These are phyloP conservation scores for Gardenia jasminoides DNA, from an alignment of 257 asterid genomes.

Conservation along the genomic window DNA sequence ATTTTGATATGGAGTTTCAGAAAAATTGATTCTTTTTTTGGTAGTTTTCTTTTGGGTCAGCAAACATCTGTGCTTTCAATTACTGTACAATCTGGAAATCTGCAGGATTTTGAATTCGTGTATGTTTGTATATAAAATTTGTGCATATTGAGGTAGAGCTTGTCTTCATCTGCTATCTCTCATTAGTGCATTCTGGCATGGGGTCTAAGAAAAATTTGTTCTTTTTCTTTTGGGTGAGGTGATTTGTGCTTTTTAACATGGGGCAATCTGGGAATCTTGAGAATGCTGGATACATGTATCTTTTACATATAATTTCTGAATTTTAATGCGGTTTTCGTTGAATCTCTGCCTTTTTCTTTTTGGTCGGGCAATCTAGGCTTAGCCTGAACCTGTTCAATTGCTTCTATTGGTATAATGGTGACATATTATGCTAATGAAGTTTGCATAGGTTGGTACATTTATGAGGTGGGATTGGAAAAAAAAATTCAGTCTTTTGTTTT, in stretches of 20 bases:
- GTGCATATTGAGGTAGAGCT: not conserved
- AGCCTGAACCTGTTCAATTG: not conserved
- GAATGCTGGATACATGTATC: too few species aligned
- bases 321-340: not conserved
- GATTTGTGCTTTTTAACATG: not conserved
- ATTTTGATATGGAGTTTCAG: not conserved
- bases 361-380: not conserved
- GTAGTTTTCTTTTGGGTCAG: too few species aligned
- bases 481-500: not conserved
- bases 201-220: not conserved
- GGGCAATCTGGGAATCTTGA: not conserved
- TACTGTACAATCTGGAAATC: not conserved
- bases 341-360: not conserved
- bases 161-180: not conserved
- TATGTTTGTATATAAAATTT: not conserved
- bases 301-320: not conserved
- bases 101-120: not conserved
- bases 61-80: not conserved
- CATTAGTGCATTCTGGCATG: not conserved
- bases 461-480: not conserved
- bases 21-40: not conserved
- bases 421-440: not conserved
- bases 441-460: not conserved
- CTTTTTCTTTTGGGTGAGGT: not conserved
- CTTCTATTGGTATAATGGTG: not conserved